Base-by-base conservation (phyloP, 1,284 basidiomycete genomes). In the Gastroboletus turbinatus region DNA sequence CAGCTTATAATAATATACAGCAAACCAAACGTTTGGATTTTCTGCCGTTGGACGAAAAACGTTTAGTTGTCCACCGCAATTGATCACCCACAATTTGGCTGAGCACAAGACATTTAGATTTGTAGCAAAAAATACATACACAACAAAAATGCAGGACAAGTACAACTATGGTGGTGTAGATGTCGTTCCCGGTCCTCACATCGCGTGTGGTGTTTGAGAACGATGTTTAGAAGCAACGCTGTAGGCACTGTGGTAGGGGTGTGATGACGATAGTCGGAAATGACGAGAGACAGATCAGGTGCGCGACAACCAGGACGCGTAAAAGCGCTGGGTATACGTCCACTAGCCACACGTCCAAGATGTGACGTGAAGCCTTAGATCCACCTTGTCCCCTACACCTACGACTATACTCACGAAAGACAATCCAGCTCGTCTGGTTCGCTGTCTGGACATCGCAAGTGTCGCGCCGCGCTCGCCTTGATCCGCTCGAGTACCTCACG, bases 361-460 rank as follows among this genome's bases (percentile, higher is more conserved):
- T 10, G 6, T n/a, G 23, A 45, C 29, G 38, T 21, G 32, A 27
- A 35, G 30, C 17, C 23, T 27, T n/a, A 14, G 2, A 7, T 25
- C 13, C 17, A 35, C 16, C n/a, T 19, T 35, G 35, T 10, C 21
- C 33, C n/a, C 16, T 32, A 11, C 17, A 25, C n/a, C 33, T 11
- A 42, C 11, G 19, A 10, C 13, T 27, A 46, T 23, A 21, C n/a
- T 67, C 61, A 67, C 16, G 69, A 63, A 46, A 72, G 60, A 49
- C 68, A 73, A 42, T 72, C 73, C 40, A 74, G 39, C 27, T 72
- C 70, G 38, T 72, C 70, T 3, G 66, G 65, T 40, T 70, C 71
- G 44, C 63, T 69, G 32, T 67, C 67, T 6, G 56, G 46, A 33
- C 60, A 50, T 39, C 56, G 48, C 17, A 60, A 44, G 55, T 61